Evolutionary conservation across 768 basidiomycete species (phyloP).

Genomic region (Mycena kentingensis): DNA sequence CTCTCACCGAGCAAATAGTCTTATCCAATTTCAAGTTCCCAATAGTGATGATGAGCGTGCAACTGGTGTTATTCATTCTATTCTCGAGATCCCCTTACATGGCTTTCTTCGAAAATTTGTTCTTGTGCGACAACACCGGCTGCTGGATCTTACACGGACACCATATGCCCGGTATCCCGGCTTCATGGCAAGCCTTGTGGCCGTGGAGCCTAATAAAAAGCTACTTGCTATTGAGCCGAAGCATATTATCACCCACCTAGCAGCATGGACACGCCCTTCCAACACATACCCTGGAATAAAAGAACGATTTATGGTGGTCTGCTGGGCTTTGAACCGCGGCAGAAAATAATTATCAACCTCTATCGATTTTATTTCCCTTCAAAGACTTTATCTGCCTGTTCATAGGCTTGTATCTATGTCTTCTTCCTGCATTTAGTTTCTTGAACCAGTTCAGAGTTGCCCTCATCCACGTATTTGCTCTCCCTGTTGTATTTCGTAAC

Average conservation of each 20-base stretch:
- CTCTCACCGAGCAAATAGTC: background rate
- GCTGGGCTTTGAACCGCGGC: background rate
- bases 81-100: background rate
- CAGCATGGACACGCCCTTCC: background rate
- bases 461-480: too few species aligned
- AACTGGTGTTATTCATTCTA: background rate
- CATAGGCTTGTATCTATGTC: too few species aligned
- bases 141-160: background rate
- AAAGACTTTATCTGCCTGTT: too few species aligned
- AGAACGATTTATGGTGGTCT: background rate
- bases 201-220: background rate
- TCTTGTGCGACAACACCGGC: background rate
- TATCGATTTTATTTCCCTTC: too few species aligned
- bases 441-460: too few species aligned
- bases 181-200: background rate
- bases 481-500: too few species aligned
- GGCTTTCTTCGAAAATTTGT: background rate
- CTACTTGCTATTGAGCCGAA: background rate
- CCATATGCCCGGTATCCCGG: background rate
- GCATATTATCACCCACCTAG: background rate
- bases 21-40: background rate
- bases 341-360: too few species aligned
- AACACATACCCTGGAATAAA: background rate
- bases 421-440: too few species aligned
- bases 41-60: background rate